phyloP scores from a whole-genome alignment of 306 rosid genomes.

The Luffa acutangula region DNA sequence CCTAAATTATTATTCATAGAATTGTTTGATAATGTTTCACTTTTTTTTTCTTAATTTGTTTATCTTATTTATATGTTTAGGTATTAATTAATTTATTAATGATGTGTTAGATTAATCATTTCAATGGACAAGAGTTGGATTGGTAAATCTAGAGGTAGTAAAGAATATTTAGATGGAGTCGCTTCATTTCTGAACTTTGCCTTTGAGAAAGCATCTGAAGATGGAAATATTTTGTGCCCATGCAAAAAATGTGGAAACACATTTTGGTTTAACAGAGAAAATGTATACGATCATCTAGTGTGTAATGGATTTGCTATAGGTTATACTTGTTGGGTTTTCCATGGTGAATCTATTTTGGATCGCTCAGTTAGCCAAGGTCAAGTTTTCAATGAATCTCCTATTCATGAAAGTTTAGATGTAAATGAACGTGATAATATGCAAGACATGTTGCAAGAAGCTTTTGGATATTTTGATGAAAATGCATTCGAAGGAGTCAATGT shows the following conservation, averaged over 20 bases:
- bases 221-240: neutral
- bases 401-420: neutral
- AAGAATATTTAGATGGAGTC: neutral
- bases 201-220: neutral
- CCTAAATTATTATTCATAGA: too few relatives aligned
- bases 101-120: neutral
- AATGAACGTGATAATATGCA: neutral
- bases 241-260: neutral
- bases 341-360: neutral
- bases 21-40: too few relatives aligned
- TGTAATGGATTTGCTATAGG: neutral
- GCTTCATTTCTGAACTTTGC: neutral
- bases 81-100: too few relatives aligned
- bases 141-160: neutral
- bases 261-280: neutral
- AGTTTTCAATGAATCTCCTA: neutral
- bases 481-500: too few relatives aligned
- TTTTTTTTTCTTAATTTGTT: too few relatives aligned
- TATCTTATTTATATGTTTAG: too few relatives aligned
- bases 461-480: neutral
- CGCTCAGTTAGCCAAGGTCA: neutral
- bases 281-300: neutral
- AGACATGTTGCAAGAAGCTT: neutral
- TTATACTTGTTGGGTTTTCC: neutral
- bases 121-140: neutral